Evolutionary conservation across 805 yeast genomes (phyloP).

Genomic region (Lipomyces yamanashiensis): DNA sequence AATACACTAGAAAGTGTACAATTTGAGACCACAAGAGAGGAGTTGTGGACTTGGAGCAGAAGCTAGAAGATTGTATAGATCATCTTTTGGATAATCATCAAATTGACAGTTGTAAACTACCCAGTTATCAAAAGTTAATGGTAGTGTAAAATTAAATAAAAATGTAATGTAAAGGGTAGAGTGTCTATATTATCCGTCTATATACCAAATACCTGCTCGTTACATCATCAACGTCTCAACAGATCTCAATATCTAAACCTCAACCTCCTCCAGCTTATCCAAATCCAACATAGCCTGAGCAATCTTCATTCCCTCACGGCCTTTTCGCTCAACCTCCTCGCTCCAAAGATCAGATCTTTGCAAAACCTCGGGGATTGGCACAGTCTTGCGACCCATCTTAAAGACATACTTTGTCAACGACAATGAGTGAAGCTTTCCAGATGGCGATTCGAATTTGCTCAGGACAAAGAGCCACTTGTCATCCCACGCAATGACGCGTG

Average conservation of each 20-base stretch:
- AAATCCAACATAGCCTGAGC: constrained; percentile 39
- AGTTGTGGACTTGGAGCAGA: no score
- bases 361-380: constrained; percentile 61
- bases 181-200: no score
- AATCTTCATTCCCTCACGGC: constrained; percentile 38
- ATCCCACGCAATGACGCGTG: constrained; percentile 80
- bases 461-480: constrained; percentile 80
- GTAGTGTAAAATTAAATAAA: no score
- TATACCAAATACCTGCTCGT: neutral
- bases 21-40: no score
- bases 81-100: no score
- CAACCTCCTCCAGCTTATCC: constrained; percentile 36
- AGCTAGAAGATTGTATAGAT: no score
- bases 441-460: constrained; percentile 59
- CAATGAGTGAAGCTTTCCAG: constrained; percentile 54
- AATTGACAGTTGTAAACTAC: no score
- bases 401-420: constrained; percentile 80
- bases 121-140: no score
- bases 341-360: constrained; percentile 56
- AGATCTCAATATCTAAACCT: neutral
- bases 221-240: neutral
- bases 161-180: no score
- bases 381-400: constrained; percentile 76
- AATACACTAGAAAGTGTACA: no score
- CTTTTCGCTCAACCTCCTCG: constrained; percentile 53